Evolutionary conservation across 169 alveolate species (phyloP), one percentile per base, ranked within the genome.

Genomic region (Cryptosporidium sp.): DNA sequence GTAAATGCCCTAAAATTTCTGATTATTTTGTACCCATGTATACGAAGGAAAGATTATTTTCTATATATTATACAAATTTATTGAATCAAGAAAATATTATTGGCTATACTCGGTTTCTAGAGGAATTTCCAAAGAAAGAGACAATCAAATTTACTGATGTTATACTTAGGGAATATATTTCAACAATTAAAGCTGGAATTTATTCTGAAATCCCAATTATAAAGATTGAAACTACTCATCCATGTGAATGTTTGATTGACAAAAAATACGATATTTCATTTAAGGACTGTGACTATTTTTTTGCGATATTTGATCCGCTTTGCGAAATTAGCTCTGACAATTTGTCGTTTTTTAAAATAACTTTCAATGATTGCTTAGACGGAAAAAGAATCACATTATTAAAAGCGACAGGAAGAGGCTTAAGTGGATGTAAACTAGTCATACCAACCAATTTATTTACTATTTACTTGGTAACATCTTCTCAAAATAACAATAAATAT

Each of bases 221-320:
- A 52, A 26, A 51, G 35, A 61, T 72, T 21, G 93, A 91, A 75
- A 80, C 91, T 0, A 58, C 68, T 2, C 93, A 91, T 61, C 93
- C 93, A 37, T 75, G 39, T 35, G 85, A 71, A 51, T 70, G 62
- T 35, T 61, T 53, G 58, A 84, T 80, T 8, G 87, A 87, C 18
- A 53, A 29, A 37, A 58, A 39, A n/a, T 10, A 69, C 7, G 48
- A 75, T 48, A 65, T 87, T 48, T 75, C 85, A 37, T 62, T 87
- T 42, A 52, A 67, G 39, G 91, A 70, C 29, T 87, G 93, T 67
- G 70, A 84, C 44, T 70, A 75, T 53, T 44, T 91, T 42, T 75
- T 70, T 26, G 86, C 87, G 21, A 70, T 91, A 26, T 69, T 91
- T 26, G 93, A 91, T 29, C 93, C 93, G 23, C 85, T 84, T 51